These are phyloP conservation scores for Carex arenaria DNA, from an alignment of 202 grass and related monocot species.

Conservation along the genomic window DNA sequence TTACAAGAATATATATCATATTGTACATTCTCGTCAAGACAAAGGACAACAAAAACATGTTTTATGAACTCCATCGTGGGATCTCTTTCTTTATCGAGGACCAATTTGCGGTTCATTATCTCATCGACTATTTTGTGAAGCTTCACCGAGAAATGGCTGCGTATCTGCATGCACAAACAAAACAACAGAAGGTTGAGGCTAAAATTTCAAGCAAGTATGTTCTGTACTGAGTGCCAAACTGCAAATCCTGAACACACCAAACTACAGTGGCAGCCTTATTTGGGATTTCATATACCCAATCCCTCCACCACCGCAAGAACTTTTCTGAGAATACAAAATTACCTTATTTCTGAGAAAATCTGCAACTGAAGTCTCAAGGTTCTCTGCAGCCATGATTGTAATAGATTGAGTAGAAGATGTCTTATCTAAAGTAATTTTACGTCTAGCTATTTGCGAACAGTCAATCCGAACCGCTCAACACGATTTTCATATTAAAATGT, in stretches of 20 bases:
- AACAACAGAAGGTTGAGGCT: constrained; percentile 8
- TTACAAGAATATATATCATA: constrained; percentile 98
- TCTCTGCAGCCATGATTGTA: constrained; percentile 74
- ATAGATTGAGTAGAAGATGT: constrained; percentile 87
- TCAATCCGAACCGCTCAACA: no score
- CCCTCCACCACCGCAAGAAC: background rate
- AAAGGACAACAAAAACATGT: constrained; percentile 87
- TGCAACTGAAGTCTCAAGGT: constrained; percentile 56
- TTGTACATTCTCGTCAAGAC: constrained; percentile 86
- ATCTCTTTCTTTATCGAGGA: constrained; percentile 54
- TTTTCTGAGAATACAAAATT: background rate
- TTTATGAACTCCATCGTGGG: constrained; percentile 93
- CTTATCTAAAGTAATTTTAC: constrained; percentile 47
- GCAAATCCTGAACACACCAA: background rate
- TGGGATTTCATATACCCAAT: background rate
- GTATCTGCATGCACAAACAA: constrained; percentile 54
- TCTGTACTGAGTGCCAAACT: background rate
- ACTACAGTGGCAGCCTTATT: background rate
- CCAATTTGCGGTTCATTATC: constrained; percentile 43
- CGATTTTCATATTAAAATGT: no score
- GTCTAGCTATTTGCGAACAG: constrained; percentile 55
- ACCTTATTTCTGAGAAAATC: constrained; percentile 70
- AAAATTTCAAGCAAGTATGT: background rate
- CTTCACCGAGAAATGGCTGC: constrained; percentile 85
- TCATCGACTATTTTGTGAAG: constrained; percentile 79